These are phyloP conservation scores for Terana coerulea DNA, from an alignment of 768 basidiomycete species.

Conservation along the genomic window DNA sequence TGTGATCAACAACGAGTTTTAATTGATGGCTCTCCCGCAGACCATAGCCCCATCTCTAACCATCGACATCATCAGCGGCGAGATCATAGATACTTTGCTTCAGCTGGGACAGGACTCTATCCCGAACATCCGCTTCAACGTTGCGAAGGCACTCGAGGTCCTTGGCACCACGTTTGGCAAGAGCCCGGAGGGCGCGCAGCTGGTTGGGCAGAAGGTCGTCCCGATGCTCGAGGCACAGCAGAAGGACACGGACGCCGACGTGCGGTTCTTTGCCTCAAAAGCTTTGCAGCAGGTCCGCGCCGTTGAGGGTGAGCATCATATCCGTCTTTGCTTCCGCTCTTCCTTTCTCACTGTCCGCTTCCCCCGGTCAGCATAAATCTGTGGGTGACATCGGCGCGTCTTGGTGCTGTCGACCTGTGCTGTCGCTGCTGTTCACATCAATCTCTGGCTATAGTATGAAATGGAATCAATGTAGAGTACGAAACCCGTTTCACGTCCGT, in stretches of 20 bases:
- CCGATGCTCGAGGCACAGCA: conserved; percentile 86
- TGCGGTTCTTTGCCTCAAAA: conserved; percentile 87
- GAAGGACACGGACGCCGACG: conserved; percentile 91
- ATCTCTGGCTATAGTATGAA: conserved; percentile 4
- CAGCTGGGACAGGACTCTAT: conserved; percentile 86
- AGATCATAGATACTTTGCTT: conserved; percentile 81
- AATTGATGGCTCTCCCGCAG: conserved; percentile 37
- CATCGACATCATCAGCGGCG: conserved; percentile 75
- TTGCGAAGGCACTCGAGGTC: conserved; percentile 91
- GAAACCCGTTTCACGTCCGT: not conserved
- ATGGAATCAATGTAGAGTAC: conserved; percentile 6
- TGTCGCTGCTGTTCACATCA: no score
- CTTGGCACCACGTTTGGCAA: conserved; percentile 68
- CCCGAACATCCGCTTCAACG: conserved; percentile 99
- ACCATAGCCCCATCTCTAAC: conserved; percentile 92
- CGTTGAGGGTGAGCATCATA: conserved; percentile 25
- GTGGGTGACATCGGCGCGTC: no score
- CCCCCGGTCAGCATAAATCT: not conserved
- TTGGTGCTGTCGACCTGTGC: not conserved
- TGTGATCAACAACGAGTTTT: not conserved
- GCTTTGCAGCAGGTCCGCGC: conserved; percentile 60
- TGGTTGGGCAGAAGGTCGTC: conserved; percentile 69
- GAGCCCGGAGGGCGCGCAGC: conserved; percentile 65
- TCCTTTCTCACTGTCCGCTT: not conserved
- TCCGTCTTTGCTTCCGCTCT: not conserved